Base-by-base conservation (phyloP, 441 rosid species). In the Aleurites moluccanus region DNA sequence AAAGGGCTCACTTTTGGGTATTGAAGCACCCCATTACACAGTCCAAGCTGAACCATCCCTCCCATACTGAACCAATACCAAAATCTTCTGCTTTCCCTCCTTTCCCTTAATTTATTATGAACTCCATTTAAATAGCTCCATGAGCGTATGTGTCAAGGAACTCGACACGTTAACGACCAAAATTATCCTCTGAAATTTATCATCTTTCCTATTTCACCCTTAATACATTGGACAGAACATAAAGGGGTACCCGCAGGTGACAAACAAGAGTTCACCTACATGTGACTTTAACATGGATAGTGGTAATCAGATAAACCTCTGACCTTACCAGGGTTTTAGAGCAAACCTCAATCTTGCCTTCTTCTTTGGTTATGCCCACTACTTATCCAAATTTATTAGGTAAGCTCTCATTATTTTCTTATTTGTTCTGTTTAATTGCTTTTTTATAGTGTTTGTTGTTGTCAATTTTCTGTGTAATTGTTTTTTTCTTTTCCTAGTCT, bases 41-140 rank as follows among this genome's bases (percentile, higher is more conserved):
- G 84, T 66, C 77, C 85, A 49, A 81, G 77, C 83, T 87, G 90
- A 73, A 85, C 69, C 80, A 83, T 75, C 82, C 63, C 83, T 84
- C 56, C 83, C 85, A 80, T 84, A 40, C 25, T 15, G 49, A 77
- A 1, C 47, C 2, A 35, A 38, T 23, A 45, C 40, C 28, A 70
- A 44, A 67, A 13, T 21, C 67, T 20, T 23, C 45, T 8, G 28
- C 10, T 52, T 68, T 27, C 15, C 55, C 8, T 49, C 15, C 67
- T 65, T 64, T 45, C 45, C 40, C 28, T 57, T 63, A 67, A 57
- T 67, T 47, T 76, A 59, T 78, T 53, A 73, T 50, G 69, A 18
- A 73, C 74, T 55, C 66, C 2, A 5, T 28, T 28, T 62, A 20
- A 11, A 1, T n/a, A 14, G 20, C 23, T 20, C 44, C 55, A 57